Evolutionary conservation across 1,284 basidiomycete species (phyloP), one percentile per base, ranked within the genome.

Genomic region (Rhodotorula glutinis): DNA sequence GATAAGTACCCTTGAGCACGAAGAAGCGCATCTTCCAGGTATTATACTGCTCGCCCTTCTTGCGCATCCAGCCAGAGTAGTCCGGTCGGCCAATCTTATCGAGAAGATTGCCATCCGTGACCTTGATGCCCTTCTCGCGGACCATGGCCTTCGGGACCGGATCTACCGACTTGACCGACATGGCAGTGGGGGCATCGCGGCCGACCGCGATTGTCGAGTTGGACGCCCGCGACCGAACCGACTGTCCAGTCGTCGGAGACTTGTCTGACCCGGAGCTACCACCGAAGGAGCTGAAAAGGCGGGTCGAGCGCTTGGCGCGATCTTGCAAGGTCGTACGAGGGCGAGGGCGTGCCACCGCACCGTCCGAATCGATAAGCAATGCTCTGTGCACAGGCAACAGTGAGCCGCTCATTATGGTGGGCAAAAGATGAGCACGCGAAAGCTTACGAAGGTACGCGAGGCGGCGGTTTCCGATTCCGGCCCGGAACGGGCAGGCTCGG

Each of bases 11-110:
- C 80, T 97, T 96, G 76, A 98, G 85, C n/a, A 96, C 87, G 74
- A 96, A 91, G 81, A 91, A 98, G 56, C 95, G 83, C 74, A 85
- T 78, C 81, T 97, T 98, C 96, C 95, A 98, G 21, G 85, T 84
- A 76, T 91, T 92, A 80, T 97, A 98, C 66, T 88, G 83, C 63
- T 97, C 95, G 25, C 92, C 91, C 80, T 88, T 91, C 84, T 98
- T 99, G 78, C 90, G 85, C 87, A 99, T 89, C 89, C 92, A 98
- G 14, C 96, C 93, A 30, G 84, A 82, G 77, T 90, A 87, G 80
- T 97, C 93, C 21, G 91, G 87, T 51, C 84, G 85, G 21, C 93
- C 92, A 71, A 97, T 93, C 79, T 93, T 90, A 69, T 90, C 86
- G 57, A 95, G 78, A 47, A 94, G 88, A 19, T 78, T 76, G 10